These are phyloP conservation scores for Cucurbita pepo DNA, from an alignment of 306 rosid species.

Conservation along the genomic window DNA sequence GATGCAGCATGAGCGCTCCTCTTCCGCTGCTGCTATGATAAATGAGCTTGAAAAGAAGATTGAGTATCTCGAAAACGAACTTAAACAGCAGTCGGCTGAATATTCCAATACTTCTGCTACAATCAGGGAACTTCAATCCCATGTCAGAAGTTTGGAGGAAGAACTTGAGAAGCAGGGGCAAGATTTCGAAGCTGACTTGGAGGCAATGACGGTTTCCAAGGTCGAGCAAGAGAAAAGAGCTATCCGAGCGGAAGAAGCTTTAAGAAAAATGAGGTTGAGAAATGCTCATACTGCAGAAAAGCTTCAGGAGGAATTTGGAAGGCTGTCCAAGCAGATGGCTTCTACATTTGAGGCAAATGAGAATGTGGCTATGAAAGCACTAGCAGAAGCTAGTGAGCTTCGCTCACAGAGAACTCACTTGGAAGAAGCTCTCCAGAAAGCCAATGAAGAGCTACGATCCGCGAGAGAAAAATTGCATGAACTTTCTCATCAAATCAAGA, in stretches of 20 bases:
- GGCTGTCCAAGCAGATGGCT: slow-evolving; percentile 63
- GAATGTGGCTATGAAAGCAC: slow-evolving; percentile 58
- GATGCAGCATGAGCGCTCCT: slow-evolving; percentile 60
- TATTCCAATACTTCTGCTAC: slow-evolving; percentile 48
- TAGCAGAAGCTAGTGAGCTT: slow-evolving; percentile 56
- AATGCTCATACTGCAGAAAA: slow-evolving; percentile 70
- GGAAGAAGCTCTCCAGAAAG: slow-evolving; percentile 43
- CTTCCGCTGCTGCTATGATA: slow-evolving; percentile 29
- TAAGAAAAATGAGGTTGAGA: slow-evolving; percentile 48
- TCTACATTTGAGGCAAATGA: slow-evolving; percentile 74
- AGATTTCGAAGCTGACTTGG: slow-evolving; percentile 60
- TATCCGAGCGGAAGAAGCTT: slow-evolving; percentile 70
- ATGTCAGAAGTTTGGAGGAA: slow-evolving; percentile 49
- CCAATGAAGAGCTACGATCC: slow-evolving; percentile 38
- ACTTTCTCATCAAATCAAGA: slow-evolving; percentile 41
- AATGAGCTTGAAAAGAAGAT: slow-evolving; percentile 48
- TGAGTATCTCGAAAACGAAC: slow-evolving; percentile 50
- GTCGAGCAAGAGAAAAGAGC: slow-evolving; percentile 91
- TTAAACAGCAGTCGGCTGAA: slow-evolving; percentile 51
- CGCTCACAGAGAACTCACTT: slow-evolving; percentile 38
- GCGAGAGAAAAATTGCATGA: slow-evolving; percentile 26
- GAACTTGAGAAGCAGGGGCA: slow-evolving; percentile 59
- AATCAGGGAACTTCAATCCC: slow-evolving; percentile 49
- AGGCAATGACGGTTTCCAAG: slow-evolving; percentile 39
- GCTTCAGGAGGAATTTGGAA: slow-evolving; percentile 76